These are phyloP conservation scores for Papiliotrema terrestris DNA, from an alignment of 1,284 basidiomycete species.

Conservation along the genomic window DNA sequence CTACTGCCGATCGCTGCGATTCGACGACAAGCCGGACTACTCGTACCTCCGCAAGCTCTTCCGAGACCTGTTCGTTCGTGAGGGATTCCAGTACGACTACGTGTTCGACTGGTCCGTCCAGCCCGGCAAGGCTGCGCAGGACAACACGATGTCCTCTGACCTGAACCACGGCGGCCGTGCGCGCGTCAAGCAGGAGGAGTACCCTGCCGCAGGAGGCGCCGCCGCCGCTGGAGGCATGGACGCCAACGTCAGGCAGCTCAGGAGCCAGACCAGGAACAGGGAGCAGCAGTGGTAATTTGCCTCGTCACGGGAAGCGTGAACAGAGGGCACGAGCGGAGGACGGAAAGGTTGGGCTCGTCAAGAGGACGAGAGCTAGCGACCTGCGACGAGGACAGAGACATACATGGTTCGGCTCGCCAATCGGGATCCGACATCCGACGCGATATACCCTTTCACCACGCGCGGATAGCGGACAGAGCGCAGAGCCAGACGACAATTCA, in stretches of 20 bases:
- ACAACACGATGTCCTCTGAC: background rate
- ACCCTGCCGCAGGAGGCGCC: constrained; percentile 1
- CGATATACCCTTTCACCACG: background rate
- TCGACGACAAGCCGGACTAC: constrained; percentile 98
- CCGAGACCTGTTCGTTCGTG: constrained; percentile 93
- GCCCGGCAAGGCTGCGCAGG: constrained; percentile 23
- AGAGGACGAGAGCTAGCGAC: background rate
- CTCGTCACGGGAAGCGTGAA: background rate
- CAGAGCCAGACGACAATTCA: background rate
- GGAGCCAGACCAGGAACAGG: constrained; percentile 42
- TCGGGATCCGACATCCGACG: background rate
- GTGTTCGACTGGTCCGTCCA: constrained; percentile 98
- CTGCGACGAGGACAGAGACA: too few species aligned
- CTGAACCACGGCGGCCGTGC: background rate
- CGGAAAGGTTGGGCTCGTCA: constrained; percentile 1
- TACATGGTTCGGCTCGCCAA: constrained; percentile 25
- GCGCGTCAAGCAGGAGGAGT: constrained; percentile 17
- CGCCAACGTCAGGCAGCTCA: constrained; percentile 35
- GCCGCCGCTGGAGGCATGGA: constrained; percentile 20
- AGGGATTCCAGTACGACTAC: constrained; percentile 97
- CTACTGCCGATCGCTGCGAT: constrained; percentile 92
- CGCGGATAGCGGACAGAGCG: background rate
- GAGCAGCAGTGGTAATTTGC: constrained; percentile 29
- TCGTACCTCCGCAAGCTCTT: constrained; percentile 97
- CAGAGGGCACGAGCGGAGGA: constrained; percentile 1